phyloP scores from a whole-genome alignment of 176 grass and related monocot species.

The Miscanthus lutarioriparius region DNA sequence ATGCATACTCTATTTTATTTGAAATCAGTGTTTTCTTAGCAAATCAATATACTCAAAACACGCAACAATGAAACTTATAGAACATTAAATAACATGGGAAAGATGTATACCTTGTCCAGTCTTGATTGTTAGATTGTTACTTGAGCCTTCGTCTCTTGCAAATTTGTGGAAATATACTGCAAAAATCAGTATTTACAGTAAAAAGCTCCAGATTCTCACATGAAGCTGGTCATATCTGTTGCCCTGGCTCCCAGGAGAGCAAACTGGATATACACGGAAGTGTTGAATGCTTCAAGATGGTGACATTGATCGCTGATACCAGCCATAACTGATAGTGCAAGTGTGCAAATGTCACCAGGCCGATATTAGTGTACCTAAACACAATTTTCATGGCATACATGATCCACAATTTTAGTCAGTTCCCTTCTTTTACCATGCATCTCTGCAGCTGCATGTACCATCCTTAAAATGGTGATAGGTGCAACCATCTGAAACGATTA shows the following conservation, averaged over 20 bases:
- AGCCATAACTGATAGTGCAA: not conserved
- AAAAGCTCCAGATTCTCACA: not conserved
- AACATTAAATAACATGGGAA: not conserved
- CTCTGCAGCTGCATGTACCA: conserved; percentile 53
- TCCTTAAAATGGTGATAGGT: conserved; percentile 59
- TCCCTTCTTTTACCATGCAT: conserved; percentile 47
- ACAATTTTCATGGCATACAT: conserved; percentile 27
- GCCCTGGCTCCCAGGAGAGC: not conserved
- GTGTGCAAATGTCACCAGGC: not conserved
- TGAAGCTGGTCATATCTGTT: conserved; percentile 27
- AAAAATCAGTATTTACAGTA: conserved; percentile 2
- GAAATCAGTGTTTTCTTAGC: not conserved
- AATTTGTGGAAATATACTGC: not conserved
- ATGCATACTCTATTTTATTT: not conserved
- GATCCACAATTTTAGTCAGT: not conserved
- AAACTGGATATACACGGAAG: not conserved
- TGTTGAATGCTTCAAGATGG: conserved; percentile 10
- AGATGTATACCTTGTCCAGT: not conserved
- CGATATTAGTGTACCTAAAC: not conserved
- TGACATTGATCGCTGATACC: not conserved
- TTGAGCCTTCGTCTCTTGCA: not conserved
- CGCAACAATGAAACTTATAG: not conserved
- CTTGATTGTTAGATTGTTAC: not conserved
- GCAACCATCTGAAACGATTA: conserved; percentile 60
- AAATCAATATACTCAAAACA: not conserved